Percentiles rank a stretch among this genome's conserved stretches.
phyloP scores from a whole-genome alignment of 176 grass and related monocot genomes.

The Areca catechu region DNA sequence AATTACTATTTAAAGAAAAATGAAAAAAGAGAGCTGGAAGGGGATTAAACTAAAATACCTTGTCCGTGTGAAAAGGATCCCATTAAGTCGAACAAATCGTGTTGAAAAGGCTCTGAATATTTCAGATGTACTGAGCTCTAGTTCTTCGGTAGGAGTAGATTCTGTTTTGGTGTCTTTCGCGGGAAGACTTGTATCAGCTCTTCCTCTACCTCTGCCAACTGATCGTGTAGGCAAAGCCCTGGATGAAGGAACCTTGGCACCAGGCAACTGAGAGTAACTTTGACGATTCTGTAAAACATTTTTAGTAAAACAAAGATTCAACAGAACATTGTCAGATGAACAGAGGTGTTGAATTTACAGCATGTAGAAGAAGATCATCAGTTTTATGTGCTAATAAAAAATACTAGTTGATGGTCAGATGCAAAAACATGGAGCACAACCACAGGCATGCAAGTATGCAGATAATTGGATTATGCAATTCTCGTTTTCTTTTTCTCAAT shows the following conservation, averaged over 20 bases:
- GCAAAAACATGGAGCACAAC: no score
- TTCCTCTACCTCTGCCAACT: constrained; percentile 64
- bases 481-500: no score
- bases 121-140: constrained; percentile 34
- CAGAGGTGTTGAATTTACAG: no score
- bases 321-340: no score
- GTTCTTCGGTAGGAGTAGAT: constrained; percentile 30
- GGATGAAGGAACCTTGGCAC: constrained; percentile 33
- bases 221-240: constrained; percentile 30
- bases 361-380: no score
- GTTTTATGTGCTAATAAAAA: no score
- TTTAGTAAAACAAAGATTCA: no score
- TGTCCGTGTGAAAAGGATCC: constrained; percentile 67
- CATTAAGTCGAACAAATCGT: constrained; percentile 85
- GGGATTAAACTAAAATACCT: constrained; percentile 4
- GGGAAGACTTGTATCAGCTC: constrained; percentile 48
- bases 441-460: no score
- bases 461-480: no score
- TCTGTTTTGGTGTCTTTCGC: constrained; percentile 46
- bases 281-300: constrained; percentile 61
- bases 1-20: neutral
- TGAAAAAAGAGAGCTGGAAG: neutral
- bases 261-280: constrained; percentile 41
- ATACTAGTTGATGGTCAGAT: no score
- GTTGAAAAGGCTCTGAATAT: constrained; percentile 62